These are phyloP conservation scores for Dacryopinax primogenitus DNA, from an alignment of 768 basidiomycete species.

Conservation along the genomic window DNA sequence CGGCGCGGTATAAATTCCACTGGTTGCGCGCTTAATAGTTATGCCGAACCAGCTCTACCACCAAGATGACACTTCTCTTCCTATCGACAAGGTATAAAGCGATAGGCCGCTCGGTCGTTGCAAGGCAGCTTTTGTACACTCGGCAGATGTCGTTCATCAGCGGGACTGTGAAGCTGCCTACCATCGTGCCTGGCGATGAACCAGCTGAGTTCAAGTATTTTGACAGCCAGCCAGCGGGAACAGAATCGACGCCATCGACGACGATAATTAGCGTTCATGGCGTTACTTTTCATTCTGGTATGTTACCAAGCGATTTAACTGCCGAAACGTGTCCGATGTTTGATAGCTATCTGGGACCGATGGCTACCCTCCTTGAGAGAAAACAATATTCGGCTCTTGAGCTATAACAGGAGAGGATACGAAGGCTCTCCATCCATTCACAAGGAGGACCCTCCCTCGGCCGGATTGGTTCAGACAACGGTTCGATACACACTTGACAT, in stretches of 20 bases:
- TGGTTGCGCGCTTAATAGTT: background rate
- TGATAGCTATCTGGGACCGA: conserved; percentile 15
- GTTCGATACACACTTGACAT: conserved; percentile 14
- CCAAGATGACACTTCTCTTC: background rate
- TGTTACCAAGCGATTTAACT: background rate
- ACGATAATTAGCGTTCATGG: conserved; percentile 16
- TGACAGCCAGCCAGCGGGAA: background rate
- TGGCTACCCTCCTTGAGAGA: conserved; percentile 12
- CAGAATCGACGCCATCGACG: background rate
- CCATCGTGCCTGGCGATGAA: background rate
- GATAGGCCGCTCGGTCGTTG: background rate
- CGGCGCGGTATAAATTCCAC: background rate
- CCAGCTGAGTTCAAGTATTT: background rate
- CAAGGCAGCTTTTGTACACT: background rate
- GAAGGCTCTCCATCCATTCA: conserved; percentile 9
- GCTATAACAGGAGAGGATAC: conserved; percentile 17
- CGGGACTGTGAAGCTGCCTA: background rate
- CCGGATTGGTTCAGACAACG: conserved; percentile 11
- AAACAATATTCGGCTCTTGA: conserved; percentile 12
- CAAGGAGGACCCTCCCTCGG: background rate
- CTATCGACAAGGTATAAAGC: background rate
- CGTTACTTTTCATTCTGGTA: conserved; percentile 16
- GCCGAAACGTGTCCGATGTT: background rate
- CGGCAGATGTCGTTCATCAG: background rate
- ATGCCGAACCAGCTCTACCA: background rate